phyloP scores from a whole-genome alignment of 768 basidiomycete genomes.

The Coprinellus micaceus region DNA sequence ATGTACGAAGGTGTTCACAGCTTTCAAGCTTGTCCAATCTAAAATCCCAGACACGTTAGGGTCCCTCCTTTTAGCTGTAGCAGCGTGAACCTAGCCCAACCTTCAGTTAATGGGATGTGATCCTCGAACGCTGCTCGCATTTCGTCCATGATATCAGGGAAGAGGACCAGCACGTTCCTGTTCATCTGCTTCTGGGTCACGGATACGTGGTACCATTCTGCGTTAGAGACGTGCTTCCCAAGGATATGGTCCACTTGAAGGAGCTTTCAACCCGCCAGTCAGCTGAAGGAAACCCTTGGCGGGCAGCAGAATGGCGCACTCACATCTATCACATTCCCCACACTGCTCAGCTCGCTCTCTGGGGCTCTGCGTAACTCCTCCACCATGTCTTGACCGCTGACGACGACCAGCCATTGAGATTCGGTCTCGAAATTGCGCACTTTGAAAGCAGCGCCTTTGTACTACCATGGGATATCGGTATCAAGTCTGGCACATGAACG shows the following conservation, averaged over 20 bases:
- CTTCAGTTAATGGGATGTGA: slow-evolving; percentile 24
- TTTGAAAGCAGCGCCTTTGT: slow-evolving; percentile 4
- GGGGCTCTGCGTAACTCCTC: slow-evolving; percentile 30
- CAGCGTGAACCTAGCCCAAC: slow-evolving; percentile 9
- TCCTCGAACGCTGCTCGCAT: slow-evolving; percentile 39
- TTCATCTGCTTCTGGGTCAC: slow-evolving; percentile 33
- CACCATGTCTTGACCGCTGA: not conserved
- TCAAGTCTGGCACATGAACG: not conserved
- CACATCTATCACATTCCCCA: slow-evolving; percentile 30
- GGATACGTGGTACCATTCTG: slow-evolving; percentile 29
- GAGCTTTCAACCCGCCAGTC: no score
- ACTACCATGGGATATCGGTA: not conserved
- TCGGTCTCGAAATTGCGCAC: not conserved
- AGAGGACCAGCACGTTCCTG: slow-evolving; percentile 29
- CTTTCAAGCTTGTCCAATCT: slow-evolving; percentile 37
- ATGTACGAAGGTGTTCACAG: slow-evolving; percentile 19
- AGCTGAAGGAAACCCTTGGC: not conserved
- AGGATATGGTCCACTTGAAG: no score
- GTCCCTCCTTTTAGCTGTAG: not conserved
- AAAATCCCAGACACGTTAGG: not conserved
- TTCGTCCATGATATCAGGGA: slow-evolving; percentile 45
- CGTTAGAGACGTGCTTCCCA: not conserved
- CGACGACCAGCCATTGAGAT: slow-evolving; percentile 1
- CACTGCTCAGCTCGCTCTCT: slow-evolving; percentile 33
- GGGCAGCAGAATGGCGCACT: slow-evolving; percentile 2